phyloP scores from a whole-genome alignment of 768 basidiomycete genomes.

The Dendrothele bispora region DNA sequence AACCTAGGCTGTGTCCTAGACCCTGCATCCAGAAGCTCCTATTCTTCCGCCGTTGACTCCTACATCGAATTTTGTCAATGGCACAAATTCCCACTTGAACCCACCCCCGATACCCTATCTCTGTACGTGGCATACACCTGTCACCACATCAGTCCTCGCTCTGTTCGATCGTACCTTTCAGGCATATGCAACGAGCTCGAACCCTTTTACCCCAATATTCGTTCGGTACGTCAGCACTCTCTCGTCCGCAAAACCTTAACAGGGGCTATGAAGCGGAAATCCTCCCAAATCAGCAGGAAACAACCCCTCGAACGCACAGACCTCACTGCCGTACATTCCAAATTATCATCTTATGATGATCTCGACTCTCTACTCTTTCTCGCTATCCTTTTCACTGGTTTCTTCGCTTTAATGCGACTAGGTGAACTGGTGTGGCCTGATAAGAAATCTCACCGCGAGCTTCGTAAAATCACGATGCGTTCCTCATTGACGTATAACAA shows the following conservation, averaged over 20 bases:
- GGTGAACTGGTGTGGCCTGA: constrained; percentile 23
- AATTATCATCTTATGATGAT: background rate
- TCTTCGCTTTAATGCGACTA: constrained; percentile 14
- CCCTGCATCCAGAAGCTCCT: constrained; percentile 10
- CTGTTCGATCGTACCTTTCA: constrained; percentile 21
- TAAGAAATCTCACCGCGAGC: background rate
- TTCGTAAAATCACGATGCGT: constrained; percentile 6
- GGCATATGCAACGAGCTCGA: constrained; percentile 22
- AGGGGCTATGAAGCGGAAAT: constrained; percentile 6
- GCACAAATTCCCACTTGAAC: constrained; percentile 24
- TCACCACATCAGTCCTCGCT: constrained; percentile 19
- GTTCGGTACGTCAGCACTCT: background rate
- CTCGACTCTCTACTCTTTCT: constrained; percentile 24
- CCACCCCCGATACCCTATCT: constrained; percentile 27
- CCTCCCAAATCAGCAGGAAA: background rate
- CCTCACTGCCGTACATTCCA: background rate
- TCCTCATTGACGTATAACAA: background rate
- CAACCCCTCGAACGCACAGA: constrained; percentile 9
- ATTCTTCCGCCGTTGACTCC: constrained; percentile 24
- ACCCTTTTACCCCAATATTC: constrained; percentile 16
- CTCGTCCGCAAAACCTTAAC: constrained; percentile 14
- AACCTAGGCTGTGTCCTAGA: constrained; percentile 25
- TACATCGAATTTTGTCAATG: constrained; percentile 25
- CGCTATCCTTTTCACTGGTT: constrained; percentile 11
- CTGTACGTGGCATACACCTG: constrained; percentile 30